Base-by-base conservation (phyloP, 306 rosid species). In the Quillaja saponaria region DNA sequence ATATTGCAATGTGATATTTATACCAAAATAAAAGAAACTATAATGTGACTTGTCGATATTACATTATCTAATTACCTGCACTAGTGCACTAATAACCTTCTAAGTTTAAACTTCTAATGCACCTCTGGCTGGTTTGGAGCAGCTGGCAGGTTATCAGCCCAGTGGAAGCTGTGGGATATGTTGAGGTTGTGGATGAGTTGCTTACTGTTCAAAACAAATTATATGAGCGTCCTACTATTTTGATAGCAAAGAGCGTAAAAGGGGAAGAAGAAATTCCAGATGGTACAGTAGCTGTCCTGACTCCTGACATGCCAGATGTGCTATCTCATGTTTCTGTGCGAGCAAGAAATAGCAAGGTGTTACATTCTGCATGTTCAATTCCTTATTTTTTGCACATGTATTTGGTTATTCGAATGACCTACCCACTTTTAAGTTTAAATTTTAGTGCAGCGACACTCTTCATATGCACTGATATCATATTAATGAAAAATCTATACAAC, bases 141-240 rank as follows among this genome's bases (percentile, higher is more conserved):
- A 92, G 99, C 73, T 92, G 99, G 99, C 99, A 92, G 81, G 82
- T 92, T 79, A 92, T 92, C 74, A 92, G 99, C 73, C 98, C 98
- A 15, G 79, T 81, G 74, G 96, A 92, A 83, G 76, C 82, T 4
- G 75, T 81, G 56, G 99, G 99, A 67, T 89, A 89, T 70, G 85
- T 92, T 46, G 94, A 84, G 61, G 90, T 80, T 50, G 94, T 92
- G 69, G 94, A 92, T 59, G 95, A 86, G 84, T 80, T 92, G 82
- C 95, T 92, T 70, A 16, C 89, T 37, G 94, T 92, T 80, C 99
- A 92, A 76, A 88, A 89, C 67, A 86, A 86, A 83, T 53, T 81
- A 56, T 92, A 84, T 19, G 88, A 58, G 59, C 84, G 81, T 59
- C 99, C 96, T 18, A 92, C 99, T 62, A 81, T 92, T 75, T 83